Evolutionary conservation across 192 early-diverging fungal genomes (phyloP).

Genomic region (Backusella tuberculispora): DNA sequence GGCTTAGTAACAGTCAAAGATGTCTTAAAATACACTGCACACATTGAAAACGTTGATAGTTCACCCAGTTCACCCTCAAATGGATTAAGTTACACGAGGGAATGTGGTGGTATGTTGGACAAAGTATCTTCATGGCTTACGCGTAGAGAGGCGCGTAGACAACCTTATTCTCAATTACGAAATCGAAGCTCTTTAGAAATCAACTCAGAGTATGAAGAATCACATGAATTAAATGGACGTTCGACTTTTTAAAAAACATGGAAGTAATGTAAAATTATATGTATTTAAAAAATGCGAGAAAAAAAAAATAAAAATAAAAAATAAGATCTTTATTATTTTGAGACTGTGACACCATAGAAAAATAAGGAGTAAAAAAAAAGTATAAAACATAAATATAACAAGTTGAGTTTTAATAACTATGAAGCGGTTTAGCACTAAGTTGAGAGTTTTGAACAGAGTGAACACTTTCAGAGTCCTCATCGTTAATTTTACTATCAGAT

Average conservation of each 20-base stretch:
- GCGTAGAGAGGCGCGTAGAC: constrained; percentile 4
- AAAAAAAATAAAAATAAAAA: neutral
- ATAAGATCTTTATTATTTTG: neutral
- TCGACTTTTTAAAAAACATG: neutral
- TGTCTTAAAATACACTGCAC: constrained; percentile 63
- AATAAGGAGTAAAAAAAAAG: constrained; percentile 8
- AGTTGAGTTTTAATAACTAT: constrained; percentile 13
- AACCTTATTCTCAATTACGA: constrained; percentile 11
- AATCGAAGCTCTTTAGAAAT: constrained; percentile 16
- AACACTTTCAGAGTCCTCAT: constrained; percentile 20
- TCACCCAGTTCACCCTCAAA: neutral
- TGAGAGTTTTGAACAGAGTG: constrained; percentile 6
- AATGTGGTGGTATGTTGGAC: constrained; percentile 21
- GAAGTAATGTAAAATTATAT: constrained; percentile 7
- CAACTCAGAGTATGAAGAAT: neutral
- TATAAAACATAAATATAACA: neutral
- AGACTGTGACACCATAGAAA: neutral
- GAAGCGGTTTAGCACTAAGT: constrained; percentile 19
- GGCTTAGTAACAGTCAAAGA: constrained; percentile 82
- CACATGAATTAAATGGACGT: constrained; percentile 11
- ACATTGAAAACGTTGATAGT: constrained; percentile 40
- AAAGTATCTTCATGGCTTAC: constrained; percentile 2
- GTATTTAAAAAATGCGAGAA: neutral
- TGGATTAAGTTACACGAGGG: neutral
- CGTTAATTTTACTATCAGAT: constrained; percentile 16